These are phyloP conservation scores for Camellia oleifera DNA, from an alignment of 179 eudicot genomes.

Conservation along the genomic window DNA sequence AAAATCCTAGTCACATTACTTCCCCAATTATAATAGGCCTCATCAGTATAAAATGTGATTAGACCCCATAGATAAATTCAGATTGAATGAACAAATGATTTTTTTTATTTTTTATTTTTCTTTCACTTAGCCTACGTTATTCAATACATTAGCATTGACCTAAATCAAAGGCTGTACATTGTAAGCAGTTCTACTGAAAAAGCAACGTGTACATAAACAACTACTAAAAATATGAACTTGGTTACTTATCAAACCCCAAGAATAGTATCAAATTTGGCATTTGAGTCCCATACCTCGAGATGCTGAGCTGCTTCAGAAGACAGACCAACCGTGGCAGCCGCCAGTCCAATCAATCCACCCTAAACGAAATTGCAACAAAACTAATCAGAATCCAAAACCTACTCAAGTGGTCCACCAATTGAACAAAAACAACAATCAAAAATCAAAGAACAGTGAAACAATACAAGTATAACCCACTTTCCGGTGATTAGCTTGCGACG, in stretches of 20 bases:
- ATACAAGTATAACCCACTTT: constrained; percentile 15
- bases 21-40: background rate
- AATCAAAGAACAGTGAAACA: background rate
- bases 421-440: background rate
- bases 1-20: background rate
- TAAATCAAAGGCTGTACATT: background rate
- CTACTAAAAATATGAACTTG: background rate
- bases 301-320: constrained; percentile 91
- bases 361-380: constrained; percentile 29
- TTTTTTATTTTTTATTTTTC: background rate
- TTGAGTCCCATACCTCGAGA: constrained; percentile 64
- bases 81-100: background rate
- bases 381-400: constrained; percentile 14
- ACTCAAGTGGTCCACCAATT: background rate
- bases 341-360: constrained; percentile 99
- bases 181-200: background rate
- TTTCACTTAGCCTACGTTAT: background rate
- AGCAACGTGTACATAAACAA: background rate
- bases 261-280: background rate
- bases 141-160: background rate
- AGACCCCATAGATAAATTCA: background rate
- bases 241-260: background rate
- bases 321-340: constrained; percentile 97
- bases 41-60: background rate
- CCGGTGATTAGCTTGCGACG: constrained; percentile 90